Conservation (phyloP, 2,329 filamentous ascomycete species). For the Colletotrichum musae region DNA sequence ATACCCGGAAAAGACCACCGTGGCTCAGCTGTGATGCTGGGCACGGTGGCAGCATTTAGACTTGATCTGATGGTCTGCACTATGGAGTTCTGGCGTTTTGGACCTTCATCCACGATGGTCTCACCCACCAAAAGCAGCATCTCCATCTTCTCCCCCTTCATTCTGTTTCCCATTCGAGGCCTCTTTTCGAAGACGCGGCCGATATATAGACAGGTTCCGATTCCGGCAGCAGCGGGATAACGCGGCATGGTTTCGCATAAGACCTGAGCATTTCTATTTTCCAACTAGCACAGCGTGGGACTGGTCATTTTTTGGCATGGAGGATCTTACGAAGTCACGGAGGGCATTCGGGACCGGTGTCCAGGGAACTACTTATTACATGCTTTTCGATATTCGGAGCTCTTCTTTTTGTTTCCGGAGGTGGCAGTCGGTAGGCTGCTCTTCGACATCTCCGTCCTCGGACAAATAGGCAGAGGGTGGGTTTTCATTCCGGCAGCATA, state of each 20-base stretch:
- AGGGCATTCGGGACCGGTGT: constrained; percentile 31
- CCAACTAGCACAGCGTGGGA: constrained; percentile 31
- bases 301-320: constrained; percentile 22
- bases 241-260: not conserved
- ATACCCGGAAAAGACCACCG: not conserved
- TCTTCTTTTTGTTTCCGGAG: no score
- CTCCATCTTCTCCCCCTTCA: not conserved
- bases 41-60: no score
- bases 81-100: no score
- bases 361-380: not conserved
- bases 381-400: not conserved
- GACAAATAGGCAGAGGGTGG: no score
- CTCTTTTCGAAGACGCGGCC: not conserved
- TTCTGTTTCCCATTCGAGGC: not conserved
- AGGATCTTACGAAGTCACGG: constrained; percentile 34
- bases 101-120: no score
- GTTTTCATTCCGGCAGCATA: no score
- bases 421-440: no score
- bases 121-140: not conserved
- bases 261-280: constrained; percentile 13
- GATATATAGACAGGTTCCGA: constrained; percentile 10
- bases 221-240: not conserved
- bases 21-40: no score
- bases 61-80: no score
- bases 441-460: no score